A percentile compares a stretch with the other conserved stretches of the same genome.
Evolutionary conservation across 306 rosid genomes (phyloP).

Genomic region (Luffa aegyptiaca): DNA sequence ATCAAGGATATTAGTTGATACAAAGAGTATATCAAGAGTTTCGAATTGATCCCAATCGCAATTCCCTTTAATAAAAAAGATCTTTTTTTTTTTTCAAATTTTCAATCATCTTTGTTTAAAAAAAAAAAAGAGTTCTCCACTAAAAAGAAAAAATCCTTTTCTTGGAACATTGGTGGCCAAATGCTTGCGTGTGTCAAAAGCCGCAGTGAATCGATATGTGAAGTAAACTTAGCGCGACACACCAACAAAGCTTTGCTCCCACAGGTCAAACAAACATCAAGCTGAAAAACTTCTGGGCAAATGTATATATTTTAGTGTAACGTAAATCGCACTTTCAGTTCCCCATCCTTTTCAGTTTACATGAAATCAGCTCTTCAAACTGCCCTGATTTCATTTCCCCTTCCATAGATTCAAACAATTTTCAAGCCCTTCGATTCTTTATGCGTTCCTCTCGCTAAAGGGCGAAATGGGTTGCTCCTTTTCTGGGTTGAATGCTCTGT

Average conservation of each 20-base stretch:
- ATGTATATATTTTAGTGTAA: not conserved
- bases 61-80: too few species aligned
- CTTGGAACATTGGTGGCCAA: not conserved
- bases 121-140: not conserved
- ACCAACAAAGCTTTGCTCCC: not conserved
- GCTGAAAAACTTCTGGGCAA: not conserved
- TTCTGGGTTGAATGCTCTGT: constrained; percentile 83
- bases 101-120: too few species aligned
- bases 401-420: not conserved
- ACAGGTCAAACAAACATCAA: not conserved
- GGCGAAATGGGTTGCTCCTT: constrained; percentile 81
- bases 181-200: not conserved
- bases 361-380: constrained; percentile 49
- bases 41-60: too few species aligned
- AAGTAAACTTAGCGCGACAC: not conserved
- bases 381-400: constrained; percentile 11
- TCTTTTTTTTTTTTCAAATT: too few species aligned
- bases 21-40: too few species aligned
- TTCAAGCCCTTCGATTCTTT: not conserved
- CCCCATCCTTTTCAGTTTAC: not conserved
- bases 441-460: not conserved
- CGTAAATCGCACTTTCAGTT: constrained; percentile 2
- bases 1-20: too few species aligned
- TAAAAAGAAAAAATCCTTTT: not conserved
- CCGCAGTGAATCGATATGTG: not conserved